Base-by-base conservation (phyloP, 2,329 filamentous ascomycete genomes). In the Penicillium glabrum region DNA sequence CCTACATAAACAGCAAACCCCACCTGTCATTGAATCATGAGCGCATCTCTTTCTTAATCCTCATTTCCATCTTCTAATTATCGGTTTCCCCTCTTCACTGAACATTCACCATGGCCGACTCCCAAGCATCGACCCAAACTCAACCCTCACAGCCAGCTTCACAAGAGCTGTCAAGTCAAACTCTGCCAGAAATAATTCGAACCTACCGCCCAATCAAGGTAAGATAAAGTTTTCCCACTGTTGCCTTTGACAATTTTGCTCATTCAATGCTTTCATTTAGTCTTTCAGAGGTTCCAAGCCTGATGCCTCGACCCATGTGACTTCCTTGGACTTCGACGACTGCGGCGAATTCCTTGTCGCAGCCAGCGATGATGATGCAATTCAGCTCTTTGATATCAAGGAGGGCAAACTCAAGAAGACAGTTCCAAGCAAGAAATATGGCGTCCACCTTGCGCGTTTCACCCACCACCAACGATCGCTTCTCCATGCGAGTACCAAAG, bases 311-410 rank as follows among this genome's bases (percentile, higher is more conserved):
- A 85, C 87, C 4, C 82, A 87, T 62, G 86, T 97, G 58, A 89
- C 95, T 9, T 98, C 93, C 1, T 85, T 99, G 67, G 93, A 99
- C 79, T 99, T 96, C 72, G 93, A 98, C 75, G 93, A 98, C 77
- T 89, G 90, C 44, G 95, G 95, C 73, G 92, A 97, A 74, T 89
- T 93, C 49, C 84, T 96, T 58, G 91, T 99, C 76, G 90, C 93
- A 0, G 91, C 92, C 6, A 90, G 93, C 64, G 92, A 91, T 78
- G 95, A 99, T 75, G 93, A 97, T 73, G 96, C 91, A 3, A 90
- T 99, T 61, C 93, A 98, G 70, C 88, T 99, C 31, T 99, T 96
- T 79, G 96, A 95, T 68, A 89, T 96, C 61, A 90, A 89, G 68
- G 92, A 96, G 63, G 95, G 95, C 5, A 89, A 90, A 59, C 88